Base-by-base conservation (phyloP, 805 yeast species). In the Candida golubevii region DNA sequence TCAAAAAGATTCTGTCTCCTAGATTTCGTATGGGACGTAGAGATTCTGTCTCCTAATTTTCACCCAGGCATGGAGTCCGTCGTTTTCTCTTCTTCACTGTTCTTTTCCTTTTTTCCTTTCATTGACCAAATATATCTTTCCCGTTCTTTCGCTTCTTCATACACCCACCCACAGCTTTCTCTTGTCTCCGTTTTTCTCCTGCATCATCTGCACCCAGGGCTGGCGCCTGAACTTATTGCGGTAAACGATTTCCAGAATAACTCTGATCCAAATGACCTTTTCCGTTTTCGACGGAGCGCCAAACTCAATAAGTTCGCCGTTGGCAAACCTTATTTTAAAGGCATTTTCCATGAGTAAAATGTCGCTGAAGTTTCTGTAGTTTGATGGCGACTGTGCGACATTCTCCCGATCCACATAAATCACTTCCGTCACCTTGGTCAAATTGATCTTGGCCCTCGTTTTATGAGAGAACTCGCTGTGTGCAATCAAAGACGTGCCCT, bases 1-100 rank as follows among this genome's bases (percentile, higher is more conserved):
- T 90, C 98, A 62, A 85, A 91, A 60, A 87, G 95, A 61, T 90
- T 90, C 2, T 98, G 98, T 0, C 97, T 90, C n/a, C 87, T 78
- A 0, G 95, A 82, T 72, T 10, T 67, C 74, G 42, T 73, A 75
- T 46, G 74, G 74, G 1, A 91, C 96, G 60, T 91, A 91, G 3
- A 89, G 63, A 45, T 70, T 74, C 1, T 29, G 6, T 29, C n/a
- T 29, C 32, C n/a, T 3, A n/a, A 29, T 4, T 29, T 10, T 4
- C 32, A 18, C 23, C 23, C 23, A 3, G 3, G 4, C 23, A 18
- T 3, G 5, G 23, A 18, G 5, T 18, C 4, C 23, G 23, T 18
- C 23, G 23, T 18, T 18, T 18, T 18, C 23, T 18, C 23, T 18
- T 18, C 23, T 18, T 18, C n/a, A 18, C 23, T 18, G 5, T 18